Evolutionary conservation across 2,329 filamentous ascomycete species (phyloP), one percentile per base, ranked within the genome.

Genomic region (Alternaria triticina): DNA sequence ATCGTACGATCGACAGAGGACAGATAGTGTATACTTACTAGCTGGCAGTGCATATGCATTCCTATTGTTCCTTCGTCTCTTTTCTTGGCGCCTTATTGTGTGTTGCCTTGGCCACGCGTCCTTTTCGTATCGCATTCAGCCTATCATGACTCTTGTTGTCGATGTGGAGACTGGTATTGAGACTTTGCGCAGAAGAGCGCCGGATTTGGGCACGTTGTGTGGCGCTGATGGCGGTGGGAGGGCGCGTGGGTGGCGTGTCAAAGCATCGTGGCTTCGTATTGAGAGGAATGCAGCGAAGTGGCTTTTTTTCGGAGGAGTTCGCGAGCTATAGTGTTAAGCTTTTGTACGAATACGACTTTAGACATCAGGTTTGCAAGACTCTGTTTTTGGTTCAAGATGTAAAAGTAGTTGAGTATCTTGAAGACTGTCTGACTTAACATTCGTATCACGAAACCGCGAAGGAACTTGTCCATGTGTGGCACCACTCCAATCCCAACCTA

Each of bases 351-450:
- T 15, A 52, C n/a, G 28, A 40, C 15, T 40, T 40, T 17, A 12
- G 5, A 36, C 4, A 40, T 4, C 30, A 23, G 20, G 13, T 9
- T 36, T 8, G 2, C 22, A 12, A 3, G 23, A 25, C 20, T n/a
- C 49, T 23, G 22, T 51, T 40, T 22, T 9, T 15, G 17, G 22
- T 52, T 52, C 30, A 20, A 36, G 23, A 36, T 40, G 23, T 30
- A 17, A 36, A 25, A 5, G 10, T 27, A 20, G n/a, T 15, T n/a
- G 1, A 6, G 25, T 40, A 2, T 40, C 36, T 6, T 13, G 7
- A n/a, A n/a, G n/a, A n/a, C n/a, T n/a, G 0, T 23, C 6, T 11
- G 4, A 12, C n/a, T 4, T 20, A 3, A 22, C 17, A 1, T 30
- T 51, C 27, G 17, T 3, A 33, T 33, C 25, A 23, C 17, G 27